These are phyloP conservation scores for Shiraia bambusicola DNA, from an alignment of 2,329 filamentous ascomycete genomes.

Conservation along the genomic window DNA sequence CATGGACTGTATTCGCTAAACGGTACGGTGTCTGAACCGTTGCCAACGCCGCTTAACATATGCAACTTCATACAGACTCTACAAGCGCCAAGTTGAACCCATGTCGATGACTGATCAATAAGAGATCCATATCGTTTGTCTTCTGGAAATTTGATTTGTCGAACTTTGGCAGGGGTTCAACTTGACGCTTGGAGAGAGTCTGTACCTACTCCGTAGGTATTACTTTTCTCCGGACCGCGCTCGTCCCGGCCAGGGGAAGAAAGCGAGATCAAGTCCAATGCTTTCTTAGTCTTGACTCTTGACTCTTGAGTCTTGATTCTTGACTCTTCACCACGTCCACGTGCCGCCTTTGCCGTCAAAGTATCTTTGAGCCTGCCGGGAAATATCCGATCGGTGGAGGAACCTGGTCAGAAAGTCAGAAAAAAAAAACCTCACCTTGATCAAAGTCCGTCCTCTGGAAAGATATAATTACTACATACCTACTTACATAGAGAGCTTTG, in stretches of 20 bases:
- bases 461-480: neutral
- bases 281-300: neutral
- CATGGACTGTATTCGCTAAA: too few species aligned
- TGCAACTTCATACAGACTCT: too few species aligned
- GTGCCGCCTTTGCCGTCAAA: neutral
- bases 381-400: slow-evolving; percentile 8
- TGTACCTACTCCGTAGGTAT: too few species aligned
- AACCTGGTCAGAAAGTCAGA: slow-evolving; percentile 2
- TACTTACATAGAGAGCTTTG: too few species aligned
- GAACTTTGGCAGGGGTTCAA: too few species aligned
- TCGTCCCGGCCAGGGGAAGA: neutral
- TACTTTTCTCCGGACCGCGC: neutral
- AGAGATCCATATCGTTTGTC: too few species aligned
- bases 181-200: too few species aligned
- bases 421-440: neutral
- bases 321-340: neutral
- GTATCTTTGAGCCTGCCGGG: neutral
- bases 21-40: neutral
- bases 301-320: neutral
- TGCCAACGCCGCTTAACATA: neutral
- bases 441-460: too few species aligned
- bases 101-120: too few species aligned
- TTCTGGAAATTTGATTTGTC: too few species aligned
- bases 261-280: neutral
- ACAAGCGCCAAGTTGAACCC: too few species aligned